A percentile compares a stretch with the other conserved stretches of the same genome.
Evolutionary conservation across 2,329 filamentous ascomycete genomes (phyloP).

Genomic region (Biscogniauxia sp.): DNA sequence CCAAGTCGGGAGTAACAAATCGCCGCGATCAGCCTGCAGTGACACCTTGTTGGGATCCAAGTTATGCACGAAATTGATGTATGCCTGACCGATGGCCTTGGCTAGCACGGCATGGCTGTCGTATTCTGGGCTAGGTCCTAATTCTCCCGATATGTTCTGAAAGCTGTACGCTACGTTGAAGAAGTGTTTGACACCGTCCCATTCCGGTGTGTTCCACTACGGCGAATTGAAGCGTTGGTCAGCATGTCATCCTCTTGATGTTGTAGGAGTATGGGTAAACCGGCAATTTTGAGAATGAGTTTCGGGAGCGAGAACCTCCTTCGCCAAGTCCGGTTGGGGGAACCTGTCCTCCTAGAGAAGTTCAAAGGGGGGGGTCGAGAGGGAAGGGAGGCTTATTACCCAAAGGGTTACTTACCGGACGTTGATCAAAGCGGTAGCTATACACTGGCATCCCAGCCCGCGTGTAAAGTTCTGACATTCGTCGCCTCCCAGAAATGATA

Average conservation of each 20-base stretch:
- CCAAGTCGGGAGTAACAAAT: conserved; percentile 19
- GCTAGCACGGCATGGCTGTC: conserved; percentile 37
- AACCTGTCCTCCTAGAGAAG: not conserved
- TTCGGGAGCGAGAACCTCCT: not conserved
- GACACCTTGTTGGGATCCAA: conserved; percentile 39
- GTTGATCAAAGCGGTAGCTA: conserved; percentile 50
- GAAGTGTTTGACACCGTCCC: conserved; percentile 45
- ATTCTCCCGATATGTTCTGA: conserved; percentile 46
- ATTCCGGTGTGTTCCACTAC: conserved; percentile 37
- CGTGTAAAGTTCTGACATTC: conserved; percentile 42
- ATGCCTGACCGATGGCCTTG: conserved; percentile 39
- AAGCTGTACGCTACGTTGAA: conserved; percentile 49
- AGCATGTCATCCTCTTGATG: not conserved
- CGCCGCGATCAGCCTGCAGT: not conserved
- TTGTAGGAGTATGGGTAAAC: not conserved
- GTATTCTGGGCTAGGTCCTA: conserved; percentile 44
- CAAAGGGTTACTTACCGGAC: conserved; percentile 16
- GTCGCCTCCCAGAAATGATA: conserved; percentile 46
- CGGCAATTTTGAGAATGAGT: not conserved
- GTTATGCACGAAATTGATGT: conserved; percentile 42
- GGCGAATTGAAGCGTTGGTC: not conserved
- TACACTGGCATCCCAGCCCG: conserved; percentile 36
- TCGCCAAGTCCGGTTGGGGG: not conserved
- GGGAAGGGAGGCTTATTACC: not conserved
- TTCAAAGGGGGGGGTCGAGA: not conserved